These are phyloP conservation scores for Lactarius sp. DNA, from an alignment of 768 basidiomycete genomes.

Conservation along the genomic window DNA sequence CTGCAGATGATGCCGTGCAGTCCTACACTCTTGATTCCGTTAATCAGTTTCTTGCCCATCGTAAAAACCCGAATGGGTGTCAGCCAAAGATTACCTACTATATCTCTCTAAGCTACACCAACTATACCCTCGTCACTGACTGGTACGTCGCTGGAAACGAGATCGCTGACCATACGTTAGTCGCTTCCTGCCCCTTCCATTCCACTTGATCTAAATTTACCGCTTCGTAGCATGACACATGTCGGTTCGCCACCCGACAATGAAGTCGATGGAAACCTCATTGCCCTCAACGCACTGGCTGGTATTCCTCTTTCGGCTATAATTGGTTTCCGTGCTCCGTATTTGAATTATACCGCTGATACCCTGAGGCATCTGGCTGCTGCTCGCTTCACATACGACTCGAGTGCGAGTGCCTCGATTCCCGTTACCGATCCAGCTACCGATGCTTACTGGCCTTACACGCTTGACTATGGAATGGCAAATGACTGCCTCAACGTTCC, in stretches of 20 bases:
- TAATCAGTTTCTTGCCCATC: slow-evolving; percentile 69
- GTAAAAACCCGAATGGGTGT: slow-evolving; percentile 75
- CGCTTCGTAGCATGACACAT: slow-evolving; percentile 65
- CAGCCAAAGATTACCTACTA: slow-evolving; percentile 73
- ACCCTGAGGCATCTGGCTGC: slow-evolving; percentile 54
- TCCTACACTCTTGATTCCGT: slow-evolving; percentile 70
- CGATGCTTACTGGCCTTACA: slow-evolving; percentile 83
- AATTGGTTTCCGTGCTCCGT: slow-evolving; percentile 73
- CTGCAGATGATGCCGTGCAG: slow-evolving; percentile 73
- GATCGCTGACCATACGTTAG: slow-evolving; percentile 73
- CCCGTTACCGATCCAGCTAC: slow-evolving; percentile 62
- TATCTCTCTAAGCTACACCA: slow-evolving; percentile 66
- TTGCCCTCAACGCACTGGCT: slow-evolving; percentile 71
- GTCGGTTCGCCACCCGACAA: slow-evolving; percentile 55
- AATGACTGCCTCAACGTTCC: slow-evolving; percentile 62
- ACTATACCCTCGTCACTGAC: slow-evolving; percentile 71
- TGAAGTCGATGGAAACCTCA: slow-evolving; percentile 74
- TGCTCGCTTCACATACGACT: slow-evolving; percentile 69
- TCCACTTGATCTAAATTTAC: not conserved
- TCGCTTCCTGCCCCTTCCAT: slow-evolving; percentile 20
- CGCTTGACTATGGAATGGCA: slow-evolving; percentile 72
- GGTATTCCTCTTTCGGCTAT: slow-evolving; percentile 66
- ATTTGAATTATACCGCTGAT: slow-evolving; percentile 57
- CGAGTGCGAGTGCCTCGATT: slow-evolving; percentile 51
- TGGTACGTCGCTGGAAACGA: slow-evolving; percentile 83